phyloP scores from a whole-genome alignment of 306 rosid genomes.

The Coriaria nepalensis region DNA sequence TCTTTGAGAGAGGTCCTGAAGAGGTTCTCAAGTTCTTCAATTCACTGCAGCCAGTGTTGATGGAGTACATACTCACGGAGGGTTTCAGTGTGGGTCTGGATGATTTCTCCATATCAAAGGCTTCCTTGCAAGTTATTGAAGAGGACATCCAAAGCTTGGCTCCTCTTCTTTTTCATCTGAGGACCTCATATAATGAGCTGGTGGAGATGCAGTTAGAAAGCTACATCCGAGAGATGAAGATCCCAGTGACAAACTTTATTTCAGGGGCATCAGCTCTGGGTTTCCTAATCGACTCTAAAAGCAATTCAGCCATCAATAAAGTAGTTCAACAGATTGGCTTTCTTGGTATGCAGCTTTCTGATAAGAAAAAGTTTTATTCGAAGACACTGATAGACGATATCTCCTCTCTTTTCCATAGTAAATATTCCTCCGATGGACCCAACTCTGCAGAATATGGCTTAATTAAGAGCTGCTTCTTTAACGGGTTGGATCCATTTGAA shows the following conservation, averaged over 20 bases:
- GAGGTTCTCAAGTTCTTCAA: constrained; percentile 65
- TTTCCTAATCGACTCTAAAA: constrained; percentile 57
- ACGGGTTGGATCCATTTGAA: constrained; percentile 84
- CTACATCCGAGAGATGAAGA: constrained; percentile 35
- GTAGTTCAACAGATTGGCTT: constrained; percentile 84
- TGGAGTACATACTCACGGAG: constrained; percentile 66
- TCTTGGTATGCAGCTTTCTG: constrained; percentile 71
- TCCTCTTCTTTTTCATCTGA: constrained; percentile 47
- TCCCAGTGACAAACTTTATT: constrained; percentile 37
- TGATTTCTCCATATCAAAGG: constrained; percentile 54
- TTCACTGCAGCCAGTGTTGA: constrained; percentile 67
- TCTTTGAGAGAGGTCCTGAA: constrained; percentile 65
- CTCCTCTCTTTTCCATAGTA: constrained; percentile 32
- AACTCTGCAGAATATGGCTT: constrained; percentile 78
- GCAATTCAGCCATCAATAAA: constrained; percentile 62
- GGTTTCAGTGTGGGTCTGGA: constrained; percentile 80
- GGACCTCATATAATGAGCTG: constrained; percentile 54
- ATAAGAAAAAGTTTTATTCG: constrained; percentile 64
- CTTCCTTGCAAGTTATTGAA: constrained; percentile 19
- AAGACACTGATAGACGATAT: constrained; percentile 77
- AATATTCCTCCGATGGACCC: constrained; percentile 35
- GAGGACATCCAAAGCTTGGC: constrained; percentile 36
- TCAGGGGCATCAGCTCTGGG: constrained; percentile 53
- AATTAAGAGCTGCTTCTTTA: constrained; percentile 55
- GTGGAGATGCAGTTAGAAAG: constrained; percentile 65